Evolutionary conservation across 441 rosid species (phyloP).

Genomic region (Erysimum pusillum): DNA sequence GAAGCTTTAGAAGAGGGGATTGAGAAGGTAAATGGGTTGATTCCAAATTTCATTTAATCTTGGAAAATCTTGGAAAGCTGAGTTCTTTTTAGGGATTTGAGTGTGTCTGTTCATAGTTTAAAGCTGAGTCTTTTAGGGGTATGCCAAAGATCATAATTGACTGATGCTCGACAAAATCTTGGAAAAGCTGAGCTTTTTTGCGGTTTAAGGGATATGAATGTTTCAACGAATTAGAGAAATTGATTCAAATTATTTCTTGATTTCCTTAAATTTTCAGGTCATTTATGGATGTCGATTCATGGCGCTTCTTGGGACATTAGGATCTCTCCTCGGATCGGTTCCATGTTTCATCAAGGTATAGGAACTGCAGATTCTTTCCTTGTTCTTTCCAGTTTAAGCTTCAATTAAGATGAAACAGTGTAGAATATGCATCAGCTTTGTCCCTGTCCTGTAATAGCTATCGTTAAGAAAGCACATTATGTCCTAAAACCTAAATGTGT

Average conservation of each 20-base stretch:
- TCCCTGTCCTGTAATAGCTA: constrained; percentile 4
- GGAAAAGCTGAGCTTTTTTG: not conserved
- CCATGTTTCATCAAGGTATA: constrained; percentile 73
- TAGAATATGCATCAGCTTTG: not conserved
- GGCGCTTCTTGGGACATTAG: constrained; percentile 73
- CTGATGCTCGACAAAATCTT: not conserved
- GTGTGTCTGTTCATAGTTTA: not conserved
- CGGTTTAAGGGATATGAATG: not conserved
- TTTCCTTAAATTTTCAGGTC: constrained; percentile 40
- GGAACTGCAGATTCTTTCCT: not conserved
- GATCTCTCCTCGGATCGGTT: constrained; percentile 71
- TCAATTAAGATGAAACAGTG: not conserved
- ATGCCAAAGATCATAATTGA: constrained; percentile 8
- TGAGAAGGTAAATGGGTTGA: constrained; percentile 58
- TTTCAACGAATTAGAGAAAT: not conserved
- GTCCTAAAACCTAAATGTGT: not conserved
- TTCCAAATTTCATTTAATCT: not conserved
- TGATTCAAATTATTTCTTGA: not conserved
- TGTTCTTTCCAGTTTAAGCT: not conserved
- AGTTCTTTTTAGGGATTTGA: not conserved
- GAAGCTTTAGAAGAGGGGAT: constrained; percentile 60
- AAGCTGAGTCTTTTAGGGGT: constrained; percentile 11
- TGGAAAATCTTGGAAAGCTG: not conserved
- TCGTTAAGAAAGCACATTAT: not conserved
- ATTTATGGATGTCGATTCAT: constrained; percentile 72